phyloP scores from a whole-genome alignment of 768 basidiomycete genomes.

The Galerina marginata region DNA sequence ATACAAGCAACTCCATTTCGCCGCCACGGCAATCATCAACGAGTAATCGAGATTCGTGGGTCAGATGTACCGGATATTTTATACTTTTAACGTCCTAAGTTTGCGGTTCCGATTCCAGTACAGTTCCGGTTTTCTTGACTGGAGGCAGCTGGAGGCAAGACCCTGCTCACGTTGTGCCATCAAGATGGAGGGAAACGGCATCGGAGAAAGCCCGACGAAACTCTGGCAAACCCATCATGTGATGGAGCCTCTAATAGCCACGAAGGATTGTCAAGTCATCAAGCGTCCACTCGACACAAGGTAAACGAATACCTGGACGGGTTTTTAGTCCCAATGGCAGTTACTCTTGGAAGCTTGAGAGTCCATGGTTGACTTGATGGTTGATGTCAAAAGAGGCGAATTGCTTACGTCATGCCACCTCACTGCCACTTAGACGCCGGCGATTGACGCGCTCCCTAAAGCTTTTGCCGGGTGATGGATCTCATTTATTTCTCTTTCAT shows the following conservation, averaged over 20 bases:
- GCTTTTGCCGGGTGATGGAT: background rate
- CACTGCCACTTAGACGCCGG: background rate
- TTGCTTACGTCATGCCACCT: background rate
- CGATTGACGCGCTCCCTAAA: background rate
- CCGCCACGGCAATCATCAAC: too few relatives aligned
- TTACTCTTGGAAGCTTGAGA: too few relatives aligned
- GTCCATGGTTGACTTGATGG: too few relatives aligned
- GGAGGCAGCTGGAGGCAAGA: background rate
- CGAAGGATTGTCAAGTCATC: background rate
- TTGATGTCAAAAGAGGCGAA: too few relatives aligned
- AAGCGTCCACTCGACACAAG: background rate
- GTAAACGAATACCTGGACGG: background rate
- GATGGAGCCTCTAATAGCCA: constrained; percentile 5
- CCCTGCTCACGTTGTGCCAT: constrained; percentile 13
- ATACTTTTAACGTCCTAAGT: too few relatives aligned
- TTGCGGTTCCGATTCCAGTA: too few relatives aligned
- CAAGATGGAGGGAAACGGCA: constrained; percentile 6
- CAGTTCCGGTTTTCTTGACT: background rate
- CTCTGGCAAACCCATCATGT: constrained; percentile 15
- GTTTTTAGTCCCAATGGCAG: background rate
- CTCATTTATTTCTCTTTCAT: background rate
- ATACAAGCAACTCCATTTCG: too few relatives aligned
- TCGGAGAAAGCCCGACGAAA: constrained; percentile 20
- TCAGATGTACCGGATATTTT: too few relatives aligned
- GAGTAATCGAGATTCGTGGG: too few relatives aligned